Evolutionary conservation across 305 asterid genomes (phyloP).

Genomic region (Striga hermonthica): DNA sequence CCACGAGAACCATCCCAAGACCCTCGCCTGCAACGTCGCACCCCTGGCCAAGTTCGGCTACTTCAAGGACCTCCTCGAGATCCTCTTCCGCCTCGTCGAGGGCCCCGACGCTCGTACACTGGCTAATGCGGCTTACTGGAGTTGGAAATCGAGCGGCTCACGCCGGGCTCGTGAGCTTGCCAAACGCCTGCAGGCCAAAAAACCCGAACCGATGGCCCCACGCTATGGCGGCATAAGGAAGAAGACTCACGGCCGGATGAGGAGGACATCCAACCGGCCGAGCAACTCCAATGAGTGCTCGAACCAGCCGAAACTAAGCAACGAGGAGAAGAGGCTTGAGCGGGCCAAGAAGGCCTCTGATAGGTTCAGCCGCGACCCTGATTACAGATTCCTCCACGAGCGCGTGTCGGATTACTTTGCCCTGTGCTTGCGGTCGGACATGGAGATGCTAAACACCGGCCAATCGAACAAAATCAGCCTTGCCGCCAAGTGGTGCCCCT

Average conservation of each 20-base stretch:
- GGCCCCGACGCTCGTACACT: background rate
- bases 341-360: background rate
- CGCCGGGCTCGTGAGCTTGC: too few species aligned
- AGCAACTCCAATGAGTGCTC: too few species aligned
- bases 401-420: background rate
- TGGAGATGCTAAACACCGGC: background rate
- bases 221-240: too few species aligned
- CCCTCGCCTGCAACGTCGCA: conserved; percentile 38
- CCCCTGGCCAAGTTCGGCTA: background rate
- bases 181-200: too few species aligned
- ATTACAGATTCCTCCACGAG: background rate
- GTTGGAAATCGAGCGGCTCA: background rate
- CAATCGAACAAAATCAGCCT: background rate
- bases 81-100: background rate
- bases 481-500: background rate
- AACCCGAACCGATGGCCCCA: too few species aligned
- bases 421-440: background rate
- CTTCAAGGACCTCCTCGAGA: background rate
- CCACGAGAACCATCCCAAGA: conserved; percentile 44
- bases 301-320: too few species aligned
- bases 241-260: too few species aligned
- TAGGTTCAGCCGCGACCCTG: background rate
- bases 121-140: background rate
- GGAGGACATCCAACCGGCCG: too few species aligned
- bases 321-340: background rate